Base-by-base conservation (phyloP, 768 basidiomycete genomes). In the Boletus vinaceobasis region DNA sequence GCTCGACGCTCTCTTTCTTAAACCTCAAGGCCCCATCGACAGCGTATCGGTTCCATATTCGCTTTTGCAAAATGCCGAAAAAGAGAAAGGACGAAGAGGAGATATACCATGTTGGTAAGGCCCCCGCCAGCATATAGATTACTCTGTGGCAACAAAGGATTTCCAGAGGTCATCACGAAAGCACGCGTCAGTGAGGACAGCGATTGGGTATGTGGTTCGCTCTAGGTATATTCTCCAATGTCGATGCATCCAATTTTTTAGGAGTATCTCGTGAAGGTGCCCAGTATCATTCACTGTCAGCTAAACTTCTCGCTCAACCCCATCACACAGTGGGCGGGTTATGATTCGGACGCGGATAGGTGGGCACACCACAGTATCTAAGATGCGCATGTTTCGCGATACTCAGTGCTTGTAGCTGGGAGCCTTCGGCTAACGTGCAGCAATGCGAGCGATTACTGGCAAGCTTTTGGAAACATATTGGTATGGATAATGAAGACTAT, bases 251-350 rank as follows among this genome's bases (percentile, higher is more conserved):
- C 23, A 6, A 39, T 21, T 21, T 14, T 54, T 32, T 43, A 85
- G 88, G 81, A 87, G 70, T 90, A 89, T 60, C 65, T 62, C 49
- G 87, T 89, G 38, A 88, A 88, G 76, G 88, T 87, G 56, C 56
- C 53, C 37, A n/a, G 5, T 21, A 14, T 31, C 23, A 17, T 27
- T 43, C 35, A 23, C 14, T 44, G 23, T 44, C 35, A 9, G 10
- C 15, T 14, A 14, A n/a, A 13, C 29, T 9, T 45, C 5, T 45
- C 48, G 52, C 55, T 57, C 50, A 56, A 51, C 45, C 21, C 27
- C 26, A 45, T 50, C 29, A 27, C n/a, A 32, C 52, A 89, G 88
- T 90, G 88, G 88, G 82, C 76, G 11, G 80, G 79, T 9, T 90
- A 88, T 64, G 71, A 66, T 48, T 79, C 80, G 0, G 77, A 76